These are phyloP conservation scores for Aspergillus diversus DNA, from an alignment of 495 filamentous ascomycete species.

Conservation along the genomic window DNA sequence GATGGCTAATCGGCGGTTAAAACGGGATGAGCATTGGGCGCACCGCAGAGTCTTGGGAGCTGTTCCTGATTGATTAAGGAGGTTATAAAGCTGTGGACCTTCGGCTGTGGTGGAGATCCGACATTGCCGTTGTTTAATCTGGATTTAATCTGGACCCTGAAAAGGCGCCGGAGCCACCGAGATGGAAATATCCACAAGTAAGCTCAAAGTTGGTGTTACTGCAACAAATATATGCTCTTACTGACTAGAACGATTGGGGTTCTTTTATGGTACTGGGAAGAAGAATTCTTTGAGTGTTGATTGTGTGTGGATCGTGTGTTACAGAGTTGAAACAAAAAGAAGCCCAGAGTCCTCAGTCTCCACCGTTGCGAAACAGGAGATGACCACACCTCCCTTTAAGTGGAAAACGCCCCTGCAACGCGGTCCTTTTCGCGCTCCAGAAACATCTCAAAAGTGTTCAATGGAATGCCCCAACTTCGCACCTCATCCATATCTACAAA, in stretches of 20 bases:
- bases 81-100: not conserved
- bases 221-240: not conserved
- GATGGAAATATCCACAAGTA: not conserved
- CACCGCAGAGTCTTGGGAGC: not conserved
- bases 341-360: not conserved
- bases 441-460: constrained; percentile 42
- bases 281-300: no score
- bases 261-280: not conserved
- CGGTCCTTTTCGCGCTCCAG: constrained; percentile 39
- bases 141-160: not conserved
- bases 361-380: not conserved
- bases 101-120: not conserved
- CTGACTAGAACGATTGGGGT: not conserved
- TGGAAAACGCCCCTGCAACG: constrained; percentile 30
- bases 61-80: not conserved
- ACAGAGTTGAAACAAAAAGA: not conserved
- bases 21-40: not conserved
- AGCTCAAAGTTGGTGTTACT: not conserved
- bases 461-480: constrained; percentile 33
- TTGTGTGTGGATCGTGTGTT: not conserved
- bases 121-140: not conserved
- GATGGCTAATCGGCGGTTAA: not conserved
- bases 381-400: not conserved
- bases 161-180: not conserved
- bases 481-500: constrained; percentile 42